Base-by-base conservation (phyloP, 192 early-diverging fungal genomes). In the Dimargaris cristalligena region DNA sequence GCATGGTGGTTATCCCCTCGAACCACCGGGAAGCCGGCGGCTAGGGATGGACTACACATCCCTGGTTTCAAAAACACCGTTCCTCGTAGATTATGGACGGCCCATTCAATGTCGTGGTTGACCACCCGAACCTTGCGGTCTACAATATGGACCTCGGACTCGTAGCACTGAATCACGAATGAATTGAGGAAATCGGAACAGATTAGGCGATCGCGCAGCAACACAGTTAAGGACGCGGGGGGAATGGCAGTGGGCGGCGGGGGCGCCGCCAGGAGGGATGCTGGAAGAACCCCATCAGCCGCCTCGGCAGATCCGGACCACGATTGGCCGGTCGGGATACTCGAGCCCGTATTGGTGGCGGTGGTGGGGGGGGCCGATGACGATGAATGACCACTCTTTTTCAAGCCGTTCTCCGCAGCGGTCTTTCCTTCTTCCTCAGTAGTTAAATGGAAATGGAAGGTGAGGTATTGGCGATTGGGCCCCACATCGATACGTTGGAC, bases 91-190 rank as follows among this genome's bases (percentile, higher is more conserved):
- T 76, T 66, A 62, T 76, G 74, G 64, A 76, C 73, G n/a, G 74
- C 74, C 74, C 74, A 76, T 57, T 72, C 70, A 46, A 73, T 60
- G 38, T 76, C 71, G 54, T 76, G 74, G 64, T 76, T 76, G 49
- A 76, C 63, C 0, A 64, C 70, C 8, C 73, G 68, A 59, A 72
- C 62, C 6, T 68, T 62, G 32, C 71, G 65, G 57, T 68, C 67
- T 38, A 63, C 65, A 2, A 44, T 48, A 23, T 63, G 68, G 31
- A 61, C 31, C 9, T 34, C 41, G 45, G 60, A 10, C 60, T 76
- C 74, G 62, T 76, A 73, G 9, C 70, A 71, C 29, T 71, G 62
- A 50, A 70, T 65, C 0, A 71, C 71, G 33, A 76, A 62, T 31
- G 71, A 49, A 34, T 76, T 71, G 38, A 76, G 44, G 33, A 76